Evolutionary conservation across 768 basidiomycete species (phyloP), one percentile per base, ranked within the genome.

Genomic region (Lactarius sanguifluus): DNA sequence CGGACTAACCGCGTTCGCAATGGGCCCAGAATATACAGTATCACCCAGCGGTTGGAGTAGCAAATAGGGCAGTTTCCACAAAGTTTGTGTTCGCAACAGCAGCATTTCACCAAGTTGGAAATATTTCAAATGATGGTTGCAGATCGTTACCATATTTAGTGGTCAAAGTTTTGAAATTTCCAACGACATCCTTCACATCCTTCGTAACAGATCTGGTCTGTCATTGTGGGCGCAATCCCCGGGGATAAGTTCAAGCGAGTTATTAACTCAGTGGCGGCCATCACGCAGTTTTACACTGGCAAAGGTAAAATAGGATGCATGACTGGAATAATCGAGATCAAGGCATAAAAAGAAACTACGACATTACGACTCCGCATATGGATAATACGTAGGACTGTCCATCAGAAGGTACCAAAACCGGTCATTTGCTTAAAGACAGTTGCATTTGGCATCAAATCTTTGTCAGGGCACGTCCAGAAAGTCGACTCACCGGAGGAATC

Each of bases 401-500:
- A 65, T 71, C 56, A 71, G 50, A 71, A 71, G 13, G 63, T 38
- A 34, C 64, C 69, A 63, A 71, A 71, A 52, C 70, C 70, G 23
- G 70, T 71, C 70, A 71, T 71, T 62, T 71, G 70, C 70, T 71
- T 34, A 13, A 45, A 18, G 16, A 34, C 7, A 10, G 30, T 7
- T n/a, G 9, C 20, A 16, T 20, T 36, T n/a, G 38, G 41, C 16
- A 16, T 50, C 65, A 50, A 43, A 45, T 57, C 10, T 25, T 52
- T 40, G 18, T 38, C 7, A 55, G 5, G 25, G 8, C 5, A 13
- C 61, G 30, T 34, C 38, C 61, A 54, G 36, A 25, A 5, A 40
- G 28, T 52, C n/a, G 9, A 80, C 87, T 75, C 72, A 88, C 89
- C 67, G 89, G 84, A 76, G 83, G 81, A 5, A 67, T 23, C 18